These are phyloP conservation scores for Drechslerella stenobrocha DNA, from an alignment of 2,329 filamentous ascomycete species.

Conservation along the genomic window DNA sequence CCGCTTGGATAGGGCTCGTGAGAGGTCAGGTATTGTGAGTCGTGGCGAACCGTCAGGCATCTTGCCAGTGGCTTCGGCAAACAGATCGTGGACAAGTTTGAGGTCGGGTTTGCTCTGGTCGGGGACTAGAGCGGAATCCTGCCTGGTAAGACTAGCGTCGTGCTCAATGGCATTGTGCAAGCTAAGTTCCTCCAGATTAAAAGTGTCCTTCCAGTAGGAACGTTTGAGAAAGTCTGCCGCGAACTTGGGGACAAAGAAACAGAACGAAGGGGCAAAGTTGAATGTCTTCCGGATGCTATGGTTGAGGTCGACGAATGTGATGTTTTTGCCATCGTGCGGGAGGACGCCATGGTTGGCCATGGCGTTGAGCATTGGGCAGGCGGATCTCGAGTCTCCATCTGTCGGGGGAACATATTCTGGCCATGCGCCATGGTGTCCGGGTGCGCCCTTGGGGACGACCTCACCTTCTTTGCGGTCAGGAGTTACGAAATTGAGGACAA, in stretches of 20 bases:
- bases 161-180: slow-evolving; percentile 50
- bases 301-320: slow-evolving; percentile 56
- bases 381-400: slow-evolving; percentile 54
- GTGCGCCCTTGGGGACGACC: slow-evolving; percentile 54
- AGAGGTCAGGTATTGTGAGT: slow-evolving; percentile 56
- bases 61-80: slow-evolving; percentile 55
- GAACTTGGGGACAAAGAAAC: slow-evolving; percentile 52
- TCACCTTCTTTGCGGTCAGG: slow-evolving; percentile 55
- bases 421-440: slow-evolving; percentile 56
- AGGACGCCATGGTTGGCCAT: slow-evolving; percentile 61
- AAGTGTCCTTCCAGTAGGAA: slow-evolving; percentile 48
- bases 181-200: slow-evolving; percentile 49
- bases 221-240: slow-evolving; percentile 57
- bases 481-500: slow-evolving; percentile 56
- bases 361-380: slow-evolving; percentile 62
- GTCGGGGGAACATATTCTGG: slow-evolving; percentile 55
- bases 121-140: slow-evolving; percentile 55
- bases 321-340: slow-evolving; percentile 58
- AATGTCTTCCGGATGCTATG: slow-evolving; percentile 56
- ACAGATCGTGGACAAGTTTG: slow-evolving; percentile 54
- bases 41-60: slow-evolving; percentile 53
- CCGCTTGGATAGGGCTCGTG: slow-evolving; percentile 52
- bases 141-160: slow-evolving; percentile 53
- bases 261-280: slow-evolving; percentile 56
- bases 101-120: slow-evolving; percentile 56